Evolutionary conservation across 257 asterid species (phyloP), one percentile per base, ranked within the genome.

Genomic region (Leonotis leonurus): DNA sequence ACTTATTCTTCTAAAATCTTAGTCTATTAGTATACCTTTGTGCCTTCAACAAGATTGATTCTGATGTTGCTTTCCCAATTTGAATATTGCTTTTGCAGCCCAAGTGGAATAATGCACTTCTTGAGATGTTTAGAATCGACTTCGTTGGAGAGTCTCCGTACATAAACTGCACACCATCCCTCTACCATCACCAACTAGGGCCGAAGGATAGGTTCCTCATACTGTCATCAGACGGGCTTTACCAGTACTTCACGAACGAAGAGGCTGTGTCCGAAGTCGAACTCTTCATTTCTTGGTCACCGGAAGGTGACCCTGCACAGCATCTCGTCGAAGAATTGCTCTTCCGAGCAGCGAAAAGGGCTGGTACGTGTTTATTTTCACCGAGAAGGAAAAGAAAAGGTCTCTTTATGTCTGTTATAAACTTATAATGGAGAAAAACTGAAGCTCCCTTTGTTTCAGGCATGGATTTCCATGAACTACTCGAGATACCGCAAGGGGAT

Each of bases 301-400:
- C 98, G 0, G 97, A 91, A 36, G 98, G 98, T 27, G 98, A 91
- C 70, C 98, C 98, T 0, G 98, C 98, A 0, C 98, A 92, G 66
- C 98, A 88, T 77, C 87, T 92, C 20, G 92, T 92, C 2, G 95
- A 92, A 71, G 96, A 83, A 60, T 64, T 88, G 74, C 78, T 92
- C 8, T 86, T 92, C 59, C 98, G 98, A 0, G 98, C 98, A 20
- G 98, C 98, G 2, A 89, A 92, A 75, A 78, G 85, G 66, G 98
- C 98, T 4, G 95, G 97, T 86, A 71, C 11, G 56, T 5, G 27
- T 57, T 37, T 18, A 17, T 26, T 13, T 39, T 12, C 27, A 18
- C 17, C 5, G 24, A 43, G 20, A 40, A 12, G 9, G n/a, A n/a
- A n/a, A n/a, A n/a, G 4, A 8, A 43, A 43, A 43, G 25, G 8